Evolutionary conservation across 495 filamentous ascomycete species (phyloP).

Genomic region (Margaritispora aquatica): DNA sequence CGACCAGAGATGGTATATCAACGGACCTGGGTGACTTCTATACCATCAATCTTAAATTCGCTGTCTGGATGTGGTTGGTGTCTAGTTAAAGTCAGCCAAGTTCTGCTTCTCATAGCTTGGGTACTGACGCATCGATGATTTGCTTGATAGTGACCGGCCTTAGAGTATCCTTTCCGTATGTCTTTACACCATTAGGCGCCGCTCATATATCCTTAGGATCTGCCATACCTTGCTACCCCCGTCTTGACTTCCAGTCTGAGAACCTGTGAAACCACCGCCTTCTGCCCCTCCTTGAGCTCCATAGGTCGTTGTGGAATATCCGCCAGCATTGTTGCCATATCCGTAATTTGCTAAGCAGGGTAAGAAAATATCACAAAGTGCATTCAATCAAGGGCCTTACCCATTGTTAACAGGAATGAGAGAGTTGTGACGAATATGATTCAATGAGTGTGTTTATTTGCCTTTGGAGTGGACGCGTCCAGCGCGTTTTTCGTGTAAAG

Average conservation of each 20-base stretch:
- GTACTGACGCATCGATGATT: slow-evolving; percentile 61
- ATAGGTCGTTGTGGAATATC: slow-evolving; percentile 13
- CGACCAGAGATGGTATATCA: background rate
- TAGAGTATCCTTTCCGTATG: slow-evolving; percentile 57
- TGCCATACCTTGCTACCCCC: slow-evolving; percentile 27
- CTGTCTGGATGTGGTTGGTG: slow-evolving; percentile 65
- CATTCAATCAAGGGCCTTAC: background rate
- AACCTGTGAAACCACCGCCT: slow-evolving; percentile 58
- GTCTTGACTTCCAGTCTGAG: slow-evolving; percentile 44
- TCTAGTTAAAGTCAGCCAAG: slow-evolving; percentile 3
- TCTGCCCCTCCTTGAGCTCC: slow-evolving; percentile 45
- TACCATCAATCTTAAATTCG: slow-evolving; percentile 71
- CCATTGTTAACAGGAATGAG: background rate
- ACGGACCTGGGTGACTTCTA: slow-evolving; percentile 48
- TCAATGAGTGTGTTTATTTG: background rate
- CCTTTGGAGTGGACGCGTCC: background rate
- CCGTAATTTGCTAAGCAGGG: background rate
- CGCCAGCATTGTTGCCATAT: background rate
- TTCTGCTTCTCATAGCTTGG: background rate
- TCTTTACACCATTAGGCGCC: slow-evolving; percentile 16
- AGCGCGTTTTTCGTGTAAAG: slow-evolving; percentile 1
- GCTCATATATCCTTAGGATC: background rate
- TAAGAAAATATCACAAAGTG: background rate
- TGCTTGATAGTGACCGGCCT: slow-evolving; percentile 94
- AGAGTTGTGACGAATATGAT: background rate